phyloP scores from a whole-genome alignment of 148 eudicot genomes.

The Diospyros kaki region DNA sequence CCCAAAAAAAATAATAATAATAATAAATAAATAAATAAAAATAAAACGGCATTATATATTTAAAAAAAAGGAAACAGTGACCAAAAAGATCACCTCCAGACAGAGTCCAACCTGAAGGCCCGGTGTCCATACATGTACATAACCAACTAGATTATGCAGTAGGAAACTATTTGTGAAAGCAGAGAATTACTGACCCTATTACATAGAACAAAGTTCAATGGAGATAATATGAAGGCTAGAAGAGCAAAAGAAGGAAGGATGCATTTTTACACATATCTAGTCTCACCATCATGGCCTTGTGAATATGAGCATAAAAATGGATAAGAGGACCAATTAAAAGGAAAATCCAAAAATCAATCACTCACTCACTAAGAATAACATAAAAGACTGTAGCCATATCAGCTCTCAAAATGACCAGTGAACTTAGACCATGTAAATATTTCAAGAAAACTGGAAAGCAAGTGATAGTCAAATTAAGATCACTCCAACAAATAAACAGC shows the following conservation, averaged over 20 bases:
- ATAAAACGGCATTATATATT: too few species aligned
- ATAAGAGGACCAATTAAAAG: constrained; percentile 4
- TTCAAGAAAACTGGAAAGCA: not conserved
- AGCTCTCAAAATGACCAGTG: not conserved
- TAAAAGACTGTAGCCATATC: not conserved
- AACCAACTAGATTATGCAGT: not conserved
- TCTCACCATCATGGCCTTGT: not conserved
- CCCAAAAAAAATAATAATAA: not conserved
- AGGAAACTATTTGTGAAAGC: not conserved
- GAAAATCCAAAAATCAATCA: not conserved
- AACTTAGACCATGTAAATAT: not conserved
- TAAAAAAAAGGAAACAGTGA: not conserved
- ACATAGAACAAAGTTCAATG: constrained; percentile 1
- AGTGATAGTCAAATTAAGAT: not conserved
- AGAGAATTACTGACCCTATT: too few species aligned
- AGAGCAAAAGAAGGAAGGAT: not conserved
- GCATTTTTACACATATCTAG: not conserved
- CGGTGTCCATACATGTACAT: not conserved
- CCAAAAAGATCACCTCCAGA: not conserved
- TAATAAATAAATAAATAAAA: too few species aligned
- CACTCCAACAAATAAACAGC: constrained; percentile 1
- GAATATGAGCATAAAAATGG: not conserved
- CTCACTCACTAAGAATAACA: not conserved
- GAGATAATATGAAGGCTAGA: not conserved
- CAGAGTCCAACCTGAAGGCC: not conserved